A percentile compares a stretch with the other conserved stretches of the same genome.
phyloP scores from a whole-genome alignment of 192 early-diverging fungal genomes.

The Rhizoclosmatium globosum region DNA sequence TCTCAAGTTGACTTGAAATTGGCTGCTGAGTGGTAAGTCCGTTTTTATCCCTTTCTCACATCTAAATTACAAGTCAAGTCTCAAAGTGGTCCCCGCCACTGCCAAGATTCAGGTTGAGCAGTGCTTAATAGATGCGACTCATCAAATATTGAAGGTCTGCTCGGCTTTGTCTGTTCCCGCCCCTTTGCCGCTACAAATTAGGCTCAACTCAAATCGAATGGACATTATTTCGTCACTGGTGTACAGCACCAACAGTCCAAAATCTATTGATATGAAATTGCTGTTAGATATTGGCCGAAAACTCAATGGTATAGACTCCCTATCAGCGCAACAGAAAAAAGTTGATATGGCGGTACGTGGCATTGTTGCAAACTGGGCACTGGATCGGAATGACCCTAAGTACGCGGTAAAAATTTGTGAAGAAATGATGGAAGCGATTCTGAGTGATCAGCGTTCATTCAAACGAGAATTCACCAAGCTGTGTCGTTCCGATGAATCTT shows the following conservation, averaged over 20 bases:
- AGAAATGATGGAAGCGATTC: slow-evolving; percentile 59
- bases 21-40: slow-evolving; percentile 71
- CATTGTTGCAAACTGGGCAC: slow-evolving; percentile 69
- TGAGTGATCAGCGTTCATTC: slow-evolving; percentile 30
- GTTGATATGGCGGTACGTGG: slow-evolving; percentile 64
- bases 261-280: slow-evolving; percentile 37
- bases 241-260: slow-evolving; percentile 24
- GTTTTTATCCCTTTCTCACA: slow-evolving; percentile 1
- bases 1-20: slow-evolving; percentile 72
- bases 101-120: slow-evolving; percentile 62
- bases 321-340: slow-evolving; percentile 42
- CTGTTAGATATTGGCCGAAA: slow-evolving; percentile 67
- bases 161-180: slow-evolving; percentile 51
- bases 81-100: slow-evolving; percentile 68
- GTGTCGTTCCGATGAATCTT: slow-evolving; percentile 46
- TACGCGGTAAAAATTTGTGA: slow-evolving; percentile 64
- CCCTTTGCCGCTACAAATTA: slow-evolving; percentile 78
- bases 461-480: not conserved
- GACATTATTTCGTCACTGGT: slow-evolving; percentile 62
- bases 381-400: slow-evolving; percentile 63
- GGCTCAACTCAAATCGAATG: slow-evolving; percentile 66
- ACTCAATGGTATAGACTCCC: slow-evolving; percentile 42
- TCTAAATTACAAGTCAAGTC: slow-evolving; percentile 42
- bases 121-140: slow-evolving; percentile 76
- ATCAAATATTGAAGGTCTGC: slow-evolving; percentile 62